These are phyloP conservation scores for Candida incommunis DNA, from an alignment of 805 yeast species.

Conservation along the genomic window DNA sequence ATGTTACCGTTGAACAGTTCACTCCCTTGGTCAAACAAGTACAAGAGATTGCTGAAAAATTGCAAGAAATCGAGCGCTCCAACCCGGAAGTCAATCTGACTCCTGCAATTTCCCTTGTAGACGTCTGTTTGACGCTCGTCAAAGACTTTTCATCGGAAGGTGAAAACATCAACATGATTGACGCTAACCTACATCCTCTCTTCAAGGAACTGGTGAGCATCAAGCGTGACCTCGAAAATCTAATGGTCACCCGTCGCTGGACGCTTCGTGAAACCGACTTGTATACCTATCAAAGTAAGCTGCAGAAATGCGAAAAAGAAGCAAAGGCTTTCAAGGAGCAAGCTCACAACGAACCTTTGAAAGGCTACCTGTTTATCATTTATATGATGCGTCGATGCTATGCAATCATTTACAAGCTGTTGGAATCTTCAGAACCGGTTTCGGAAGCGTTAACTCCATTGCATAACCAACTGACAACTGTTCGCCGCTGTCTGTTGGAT, in stretches of 20 bases:
- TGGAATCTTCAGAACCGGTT: slow-evolving; percentile 91
- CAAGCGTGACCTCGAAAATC: slow-evolving; percentile 63
- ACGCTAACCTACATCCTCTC: slow-evolving; percentile 37
- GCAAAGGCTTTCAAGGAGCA: background rate
- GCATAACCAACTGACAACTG: slow-evolving; percentile 87
- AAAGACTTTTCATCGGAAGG: slow-evolving; percentile 47
- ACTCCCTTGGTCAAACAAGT: slow-evolving; percentile 26
- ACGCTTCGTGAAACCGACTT: slow-evolving; percentile 92
- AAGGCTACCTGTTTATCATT: slow-evolving; percentile 18
- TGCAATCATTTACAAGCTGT: slow-evolving; percentile 73
- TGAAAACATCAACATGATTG: slow-evolving; percentile 22
- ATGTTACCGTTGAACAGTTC: slow-evolving; percentile 20
- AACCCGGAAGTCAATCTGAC: background rate
- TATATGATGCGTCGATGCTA: slow-evolving; percentile 83
- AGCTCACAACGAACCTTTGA: background rate
- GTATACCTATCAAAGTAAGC: slow-evolving; percentile 61
- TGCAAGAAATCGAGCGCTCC: background rate
- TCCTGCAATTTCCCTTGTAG: slow-evolving; percentile 29
- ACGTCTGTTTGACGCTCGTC: slow-evolving; percentile 67
- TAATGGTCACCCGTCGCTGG: slow-evolving; percentile 91
- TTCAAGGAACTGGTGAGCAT: slow-evolving; percentile 51
- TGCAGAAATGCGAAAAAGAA: slow-evolving; percentile 31
- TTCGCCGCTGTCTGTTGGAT: slow-evolving; percentile 77
- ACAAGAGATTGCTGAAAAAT: slow-evolving; percentile 25
- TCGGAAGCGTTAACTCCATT: slow-evolving; percentile 86